Evolutionary conservation across 164 flowering plant genomes (phyloP).

Genomic region (Magnolia kwangsiensis): DNA sequence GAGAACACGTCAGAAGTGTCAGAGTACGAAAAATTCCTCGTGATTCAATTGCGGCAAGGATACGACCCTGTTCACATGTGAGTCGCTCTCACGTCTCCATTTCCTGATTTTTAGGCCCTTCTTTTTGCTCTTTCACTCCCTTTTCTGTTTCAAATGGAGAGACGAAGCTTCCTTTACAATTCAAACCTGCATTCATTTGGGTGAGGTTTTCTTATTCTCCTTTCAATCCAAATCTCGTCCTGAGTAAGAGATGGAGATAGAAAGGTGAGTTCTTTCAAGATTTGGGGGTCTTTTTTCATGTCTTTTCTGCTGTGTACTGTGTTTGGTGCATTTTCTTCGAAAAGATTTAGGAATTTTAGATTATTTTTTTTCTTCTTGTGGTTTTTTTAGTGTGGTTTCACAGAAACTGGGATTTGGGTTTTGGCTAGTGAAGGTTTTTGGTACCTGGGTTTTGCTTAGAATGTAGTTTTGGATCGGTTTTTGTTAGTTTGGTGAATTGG

Average conservation of each 20-base stretch:
- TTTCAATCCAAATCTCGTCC: neutral
- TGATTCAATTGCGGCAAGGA: neutral
- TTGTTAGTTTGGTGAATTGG: neutral
- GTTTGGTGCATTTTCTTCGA: neutral
- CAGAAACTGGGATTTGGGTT: neutral
- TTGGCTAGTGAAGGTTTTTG: neutral
- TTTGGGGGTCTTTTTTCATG: neutral
- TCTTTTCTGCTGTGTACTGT: neutral
- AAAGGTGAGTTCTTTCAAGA: neutral
- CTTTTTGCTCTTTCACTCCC: neutral
- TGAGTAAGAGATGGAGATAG: neutral
- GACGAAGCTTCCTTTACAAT: neutral
- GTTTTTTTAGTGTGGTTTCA: neutral
- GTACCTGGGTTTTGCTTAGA: neutral
- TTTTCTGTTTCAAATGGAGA: neutral
- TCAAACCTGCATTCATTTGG: neutral
- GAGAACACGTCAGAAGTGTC: neutral
- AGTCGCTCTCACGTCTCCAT: constrained; percentile 2
- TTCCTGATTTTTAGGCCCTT: neutral
- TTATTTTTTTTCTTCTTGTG: too few relatives aligned
- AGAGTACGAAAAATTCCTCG: neutral
- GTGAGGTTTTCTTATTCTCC: neutral
- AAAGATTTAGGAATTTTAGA: neutral
- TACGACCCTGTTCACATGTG: neutral
- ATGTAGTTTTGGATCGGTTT: neutral